These are phyloP conservation scores for Vicia villosa DNA, from an alignment of 306 rosid species.

Conservation along the genomic window DNA sequence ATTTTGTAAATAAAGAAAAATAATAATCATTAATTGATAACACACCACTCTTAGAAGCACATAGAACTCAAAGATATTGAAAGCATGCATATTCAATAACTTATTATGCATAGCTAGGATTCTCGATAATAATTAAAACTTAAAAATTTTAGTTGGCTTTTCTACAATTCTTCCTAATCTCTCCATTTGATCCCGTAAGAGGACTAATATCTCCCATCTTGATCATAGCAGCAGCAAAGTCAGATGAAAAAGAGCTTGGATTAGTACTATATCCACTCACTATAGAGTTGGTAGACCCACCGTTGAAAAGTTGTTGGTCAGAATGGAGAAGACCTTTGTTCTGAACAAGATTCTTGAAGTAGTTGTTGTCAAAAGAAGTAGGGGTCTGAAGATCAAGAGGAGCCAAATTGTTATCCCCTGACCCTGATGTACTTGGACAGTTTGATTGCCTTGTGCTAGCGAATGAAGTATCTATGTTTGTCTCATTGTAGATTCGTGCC, in stretches of 20 bases:
- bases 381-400: conserved; percentile 61
- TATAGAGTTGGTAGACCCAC: conserved; percentile 50
- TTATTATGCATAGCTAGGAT: no score
- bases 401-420: no score
- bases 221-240: conserved; percentile 50
- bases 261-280: conserved; percentile 47
- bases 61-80: no score
- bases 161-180: conserved; percentile 56
- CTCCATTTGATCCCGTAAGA: conserved; percentile 54
- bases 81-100: no score
- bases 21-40: no score
- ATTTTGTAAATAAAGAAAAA: no score
- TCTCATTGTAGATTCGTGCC: conserved; percentile 65
- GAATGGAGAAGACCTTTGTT: conserved; percentile 62
- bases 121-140: not conserved
- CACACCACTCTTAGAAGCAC: no score
- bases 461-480: conserved; percentile 54
- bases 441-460: conserved; percentile 37
- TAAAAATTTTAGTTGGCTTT: conserved; percentile 39
- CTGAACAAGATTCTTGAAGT: conserved; percentile 54
- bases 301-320: conserved; percentile 56
- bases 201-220: conserved; percentile 62
- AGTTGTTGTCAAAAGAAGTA: conserved; percentile 55
- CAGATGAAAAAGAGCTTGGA: no score
- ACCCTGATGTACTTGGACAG: conserved; percentile 47